phyloP scores from a whole-genome alignment of 202 grass and related monocot genomes.

The Dendrocalamus latiflorus region DNA sequence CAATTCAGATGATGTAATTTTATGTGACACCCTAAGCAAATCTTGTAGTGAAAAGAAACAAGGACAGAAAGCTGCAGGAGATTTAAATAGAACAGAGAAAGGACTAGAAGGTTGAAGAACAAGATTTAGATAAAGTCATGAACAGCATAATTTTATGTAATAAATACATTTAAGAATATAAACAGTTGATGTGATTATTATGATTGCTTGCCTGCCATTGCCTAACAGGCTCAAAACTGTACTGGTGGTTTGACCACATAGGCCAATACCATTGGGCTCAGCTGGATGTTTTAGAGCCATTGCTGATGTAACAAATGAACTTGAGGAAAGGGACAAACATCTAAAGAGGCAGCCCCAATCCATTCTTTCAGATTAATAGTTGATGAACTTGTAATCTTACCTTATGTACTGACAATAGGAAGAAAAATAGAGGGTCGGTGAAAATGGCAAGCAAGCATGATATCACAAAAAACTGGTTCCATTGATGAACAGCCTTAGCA shows the following conservation, averaged over 20 bases:
- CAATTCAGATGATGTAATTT: not conserved
- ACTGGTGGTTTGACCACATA: not conserved
- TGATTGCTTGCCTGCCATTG: not conserved
- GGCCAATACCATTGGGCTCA: not conserved
- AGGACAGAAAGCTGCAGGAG: not conserved
- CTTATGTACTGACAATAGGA: conserved; percentile 45
- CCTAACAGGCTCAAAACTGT: not conserved
- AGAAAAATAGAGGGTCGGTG: conserved; percentile 64
- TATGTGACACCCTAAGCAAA: not conserved
- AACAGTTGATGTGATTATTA: not conserved
- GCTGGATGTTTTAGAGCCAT: not conserved
- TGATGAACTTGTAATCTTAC: conserved; percentile 21
- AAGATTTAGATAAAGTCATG: not conserved
- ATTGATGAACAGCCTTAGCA: conserved; percentile 50
- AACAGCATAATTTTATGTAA: not conserved
- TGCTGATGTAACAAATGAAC: not conserved
- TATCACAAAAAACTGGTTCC: conserved; percentile 69
- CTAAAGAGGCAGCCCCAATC: not conserved
- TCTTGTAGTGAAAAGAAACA: not conserved
- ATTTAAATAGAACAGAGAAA: not conserved
- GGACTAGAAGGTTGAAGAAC: not conserved
- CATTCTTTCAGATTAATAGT: not conserved
- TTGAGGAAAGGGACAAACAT: not conserved
- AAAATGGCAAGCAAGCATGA: conserved; percentile 71
- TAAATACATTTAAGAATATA: not conserved